These are phyloP conservation scores for Lactifluus subvellereus DNA, from an alignment of 768 basidiomycete species.

Conservation along the genomic window DNA sequence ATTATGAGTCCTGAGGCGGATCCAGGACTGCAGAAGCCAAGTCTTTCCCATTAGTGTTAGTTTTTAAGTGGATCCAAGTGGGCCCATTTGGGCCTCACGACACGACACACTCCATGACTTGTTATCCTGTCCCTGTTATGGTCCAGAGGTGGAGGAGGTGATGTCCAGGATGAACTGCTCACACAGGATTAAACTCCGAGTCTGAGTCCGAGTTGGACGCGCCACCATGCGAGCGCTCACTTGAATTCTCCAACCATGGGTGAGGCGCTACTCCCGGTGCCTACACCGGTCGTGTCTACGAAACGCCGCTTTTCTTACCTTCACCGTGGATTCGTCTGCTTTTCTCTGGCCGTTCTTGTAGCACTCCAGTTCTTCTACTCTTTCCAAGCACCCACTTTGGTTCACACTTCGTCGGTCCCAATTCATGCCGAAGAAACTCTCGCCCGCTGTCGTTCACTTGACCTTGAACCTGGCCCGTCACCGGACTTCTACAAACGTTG, in stretches of 20 bases:
- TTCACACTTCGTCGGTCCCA: not conserved
- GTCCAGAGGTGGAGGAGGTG: no score
- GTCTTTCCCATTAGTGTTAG: no score
- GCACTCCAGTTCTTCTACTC: constrained; percentile 5
- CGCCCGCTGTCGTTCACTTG: constrained; percentile 34
- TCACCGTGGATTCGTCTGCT: not conserved
- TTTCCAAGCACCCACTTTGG: not conserved
- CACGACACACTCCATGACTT: no score
- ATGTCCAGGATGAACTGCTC: no score
- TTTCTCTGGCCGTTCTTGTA: not conserved
- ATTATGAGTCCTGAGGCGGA: no score
- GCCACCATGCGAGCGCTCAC: not conserved
- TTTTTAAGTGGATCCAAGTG: no score
- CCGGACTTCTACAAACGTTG: constrained; percentile 30
- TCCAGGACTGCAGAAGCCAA: no score
- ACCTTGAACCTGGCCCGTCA: constrained; percentile 35
- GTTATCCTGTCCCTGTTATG: no score
- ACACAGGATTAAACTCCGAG: no score
- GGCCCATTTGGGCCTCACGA: no score
- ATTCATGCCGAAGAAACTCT: constrained; percentile 26
- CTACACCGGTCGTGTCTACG: not conserved
- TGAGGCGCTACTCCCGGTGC: not conserved
- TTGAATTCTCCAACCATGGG: not conserved
- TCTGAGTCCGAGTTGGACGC: no score
- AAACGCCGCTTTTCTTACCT: not conserved